A percentile compares a stretch with the other conserved stretches of the same genome.
Conservation (phyloP, 176 grass and related monocot genomes). For the Oryza punctata region DNA sequence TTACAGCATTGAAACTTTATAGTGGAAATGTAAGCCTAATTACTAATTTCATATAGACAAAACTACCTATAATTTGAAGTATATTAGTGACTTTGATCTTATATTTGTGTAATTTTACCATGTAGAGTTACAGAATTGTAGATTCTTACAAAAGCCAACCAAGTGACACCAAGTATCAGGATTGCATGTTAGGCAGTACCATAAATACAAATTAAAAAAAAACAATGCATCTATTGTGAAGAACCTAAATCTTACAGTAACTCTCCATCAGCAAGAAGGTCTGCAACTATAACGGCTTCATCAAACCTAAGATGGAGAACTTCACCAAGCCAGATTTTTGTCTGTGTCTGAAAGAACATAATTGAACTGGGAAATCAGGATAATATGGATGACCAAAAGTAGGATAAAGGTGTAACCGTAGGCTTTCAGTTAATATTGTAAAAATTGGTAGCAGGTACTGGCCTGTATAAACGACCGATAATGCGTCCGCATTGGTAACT, state of each 20-base stretch:
- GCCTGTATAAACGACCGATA: too few species aligned
- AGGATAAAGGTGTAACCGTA: not conserved
- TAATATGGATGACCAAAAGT: not conserved
- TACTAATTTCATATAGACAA: not conserved
- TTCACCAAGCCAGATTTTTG: conserved; percentile 93
- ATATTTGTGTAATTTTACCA: conserved; percentile 1
- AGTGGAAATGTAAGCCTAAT: too few species aligned
- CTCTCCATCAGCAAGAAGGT: conserved; percentile 87
- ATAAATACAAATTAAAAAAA: conserved; percentile 1
- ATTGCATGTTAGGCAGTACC: not conserved
- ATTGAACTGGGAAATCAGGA: conserved; percentile 24
- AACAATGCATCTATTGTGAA: conserved; percentile 6
- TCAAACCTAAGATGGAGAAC: conserved; percentile 78
- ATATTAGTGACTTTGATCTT: not conserved
- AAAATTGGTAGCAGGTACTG: not conserved
- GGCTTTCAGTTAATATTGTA: not conserved
- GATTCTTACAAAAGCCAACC: conserved; percentile 2
- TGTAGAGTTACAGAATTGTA: not conserved
- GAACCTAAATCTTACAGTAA: conserved; percentile 70
- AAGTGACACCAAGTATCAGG: not conserved
- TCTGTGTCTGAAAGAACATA: conserved; percentile 60
- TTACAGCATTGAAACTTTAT: not conserved
- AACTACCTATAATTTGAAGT: conserved; percentile 9
- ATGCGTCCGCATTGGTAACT: not conserved
- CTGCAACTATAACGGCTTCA: conserved; percentile 64